A percentile compares a stretch with the other conserved stretches of the same genome.
These are phyloP conservation scores for Rubus idaeus DNA, from an alignment of 306 rosid genomes.

Conservation along the genomic window DNA sequence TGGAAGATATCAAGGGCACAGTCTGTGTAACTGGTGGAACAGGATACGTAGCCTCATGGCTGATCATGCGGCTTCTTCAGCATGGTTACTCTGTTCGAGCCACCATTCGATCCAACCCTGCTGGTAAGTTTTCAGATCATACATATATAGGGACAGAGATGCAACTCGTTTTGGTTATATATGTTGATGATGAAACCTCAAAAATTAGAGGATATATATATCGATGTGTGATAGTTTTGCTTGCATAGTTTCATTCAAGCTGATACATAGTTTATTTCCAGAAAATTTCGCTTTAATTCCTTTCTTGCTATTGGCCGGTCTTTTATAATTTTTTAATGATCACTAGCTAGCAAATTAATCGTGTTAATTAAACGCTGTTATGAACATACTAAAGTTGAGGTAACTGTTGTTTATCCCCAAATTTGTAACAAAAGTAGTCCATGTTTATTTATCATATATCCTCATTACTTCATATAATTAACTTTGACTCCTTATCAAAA, in stretches of 20 bases:
- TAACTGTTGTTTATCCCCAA: too few species aligned
- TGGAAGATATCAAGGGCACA: constrained; percentile 39
- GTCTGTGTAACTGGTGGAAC: constrained; percentile 70
- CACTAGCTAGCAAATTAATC: too few species aligned
- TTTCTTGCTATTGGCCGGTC: too few species aligned
- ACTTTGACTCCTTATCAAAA: too few species aligned
- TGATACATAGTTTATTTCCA: not conserved
- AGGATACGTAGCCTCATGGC: constrained; percentile 62
- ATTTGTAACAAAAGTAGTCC: too few species aligned
- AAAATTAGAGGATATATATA: too few species aligned
- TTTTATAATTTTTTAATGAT: too few species aligned
- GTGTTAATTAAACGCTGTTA: too few species aligned
- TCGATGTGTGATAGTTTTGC: not conserved
- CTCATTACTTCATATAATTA: too few species aligned
- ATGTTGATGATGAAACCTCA: not conserved
- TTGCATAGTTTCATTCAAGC: not conserved
- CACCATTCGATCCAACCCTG: constrained; percentile 44
- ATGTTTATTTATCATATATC: too few species aligned
- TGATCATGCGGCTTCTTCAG: constrained; percentile 57
- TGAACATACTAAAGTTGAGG: too few species aligned
- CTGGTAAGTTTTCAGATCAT: constrained; percentile 15
- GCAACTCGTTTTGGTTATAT: not conserved
- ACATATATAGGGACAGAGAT: not conserved
- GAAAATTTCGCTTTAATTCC: not conserved
- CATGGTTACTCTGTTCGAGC: constrained; percentile 48